Percentiles rank a stretch among this genome's conserved stretches.
These are phyloP conservation scores for Alisma plantagoaquatica DNA, from an alignment of 106 monocot genomes.

Conservation along the genomic window DNA sequence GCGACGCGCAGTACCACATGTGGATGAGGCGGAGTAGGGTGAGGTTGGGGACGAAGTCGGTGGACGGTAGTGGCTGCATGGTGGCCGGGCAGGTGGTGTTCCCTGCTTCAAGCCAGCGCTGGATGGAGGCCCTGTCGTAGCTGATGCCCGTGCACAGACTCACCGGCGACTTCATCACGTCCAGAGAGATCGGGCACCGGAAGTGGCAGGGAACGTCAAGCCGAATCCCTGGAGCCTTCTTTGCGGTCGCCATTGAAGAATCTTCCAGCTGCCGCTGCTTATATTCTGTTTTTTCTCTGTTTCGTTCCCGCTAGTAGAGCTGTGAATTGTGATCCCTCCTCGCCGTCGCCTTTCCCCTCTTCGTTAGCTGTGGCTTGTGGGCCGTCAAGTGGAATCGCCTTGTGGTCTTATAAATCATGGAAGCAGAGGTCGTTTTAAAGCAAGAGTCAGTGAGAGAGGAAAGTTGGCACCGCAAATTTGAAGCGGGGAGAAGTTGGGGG, in stretches of 20 bases:
- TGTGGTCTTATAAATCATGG: too few species aligned
- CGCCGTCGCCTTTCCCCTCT: too few species aligned
- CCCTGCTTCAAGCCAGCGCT: slow-evolving; percentile 74
- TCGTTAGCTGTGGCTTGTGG: too few species aligned
- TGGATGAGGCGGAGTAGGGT: slow-evolving; percentile 65
- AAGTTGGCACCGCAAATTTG: too few species aligned
- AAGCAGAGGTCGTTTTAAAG: too few species aligned
- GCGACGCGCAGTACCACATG: slow-evolving; percentile 22
- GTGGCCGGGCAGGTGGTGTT: slow-evolving; percentile 76
- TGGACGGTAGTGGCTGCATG: slow-evolving; percentile 45
- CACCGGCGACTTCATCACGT: slow-evolving; percentile 74
- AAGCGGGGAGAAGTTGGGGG: too few species aligned
- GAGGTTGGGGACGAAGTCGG: slow-evolving; percentile 65
- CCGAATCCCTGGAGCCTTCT: slow-evolving; percentile 29
- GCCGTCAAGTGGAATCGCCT: too few species aligned
- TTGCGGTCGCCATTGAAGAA: background rate
- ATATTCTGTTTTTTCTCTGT: slow-evolving; percentile 2
- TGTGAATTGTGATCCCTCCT: too few species aligned
- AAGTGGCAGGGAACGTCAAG: slow-evolving; percentile 43
- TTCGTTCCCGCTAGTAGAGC: too few species aligned
- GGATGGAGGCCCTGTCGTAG: slow-evolving; percentile 71
- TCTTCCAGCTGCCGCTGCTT: slow-evolving; percentile 4
- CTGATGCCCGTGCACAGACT: slow-evolving; percentile 74
- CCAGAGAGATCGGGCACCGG: slow-evolving; percentile 79
- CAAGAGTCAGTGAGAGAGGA: too few species aligned